A percentile compares a stretch with the other conserved stretches of the same genome.
These are phyloP conservation scores for Beta vulgaris DNA, from an alignment of 148 eudicot genomes.

Conservation along the genomic window DNA sequence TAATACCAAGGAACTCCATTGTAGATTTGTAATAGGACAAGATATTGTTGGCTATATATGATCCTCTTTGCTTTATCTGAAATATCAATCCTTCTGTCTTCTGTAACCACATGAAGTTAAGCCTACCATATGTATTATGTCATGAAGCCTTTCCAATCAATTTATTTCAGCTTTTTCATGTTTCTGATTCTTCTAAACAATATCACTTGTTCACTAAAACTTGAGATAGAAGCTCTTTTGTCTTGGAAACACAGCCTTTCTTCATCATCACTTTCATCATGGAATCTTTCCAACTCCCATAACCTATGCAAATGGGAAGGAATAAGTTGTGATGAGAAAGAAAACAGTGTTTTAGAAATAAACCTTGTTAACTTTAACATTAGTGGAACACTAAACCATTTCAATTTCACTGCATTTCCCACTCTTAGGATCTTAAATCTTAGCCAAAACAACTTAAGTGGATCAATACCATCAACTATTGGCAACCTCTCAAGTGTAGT, in stretches of 20 bases:
- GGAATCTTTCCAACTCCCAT: conserved; percentile 17
- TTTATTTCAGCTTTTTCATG: background rate
- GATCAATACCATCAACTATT: conserved; percentile 23
- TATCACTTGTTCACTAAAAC: conserved; percentile 8
- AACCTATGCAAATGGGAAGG: conserved; percentile 32
- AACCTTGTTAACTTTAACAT: conserved; percentile 13
- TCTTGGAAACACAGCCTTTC: conserved; percentile 13
- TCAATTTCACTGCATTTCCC: conserved; percentile 28
- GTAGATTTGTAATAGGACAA: background rate
- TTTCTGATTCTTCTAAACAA: conserved; percentile 15
- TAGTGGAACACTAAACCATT: conserved; percentile 21
- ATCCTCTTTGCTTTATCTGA: background rate
- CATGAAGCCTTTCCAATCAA: conserved; percentile 11
- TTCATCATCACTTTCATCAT: conserved; percentile 9
- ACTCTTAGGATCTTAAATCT: conserved; percentile 25
- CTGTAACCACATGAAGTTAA: background rate
- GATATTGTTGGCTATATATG: conserved; percentile 2
- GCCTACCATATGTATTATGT: too few relatives aligned
- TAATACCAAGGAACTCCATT: background rate
- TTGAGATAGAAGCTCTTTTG: conserved; percentile 7
- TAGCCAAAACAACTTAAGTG: conserved; percentile 22
- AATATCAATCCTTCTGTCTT: background rate
- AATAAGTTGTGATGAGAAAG: conserved; percentile 12
- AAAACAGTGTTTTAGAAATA: conserved; percentile 1
- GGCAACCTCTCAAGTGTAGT: conserved; percentile 20